Evolutionary conservation across 1,284 basidiomycete species (phyloP), one percentile per base, ranked within the genome.

Genomic region (Leccinum cinnamomeum): DNA sequence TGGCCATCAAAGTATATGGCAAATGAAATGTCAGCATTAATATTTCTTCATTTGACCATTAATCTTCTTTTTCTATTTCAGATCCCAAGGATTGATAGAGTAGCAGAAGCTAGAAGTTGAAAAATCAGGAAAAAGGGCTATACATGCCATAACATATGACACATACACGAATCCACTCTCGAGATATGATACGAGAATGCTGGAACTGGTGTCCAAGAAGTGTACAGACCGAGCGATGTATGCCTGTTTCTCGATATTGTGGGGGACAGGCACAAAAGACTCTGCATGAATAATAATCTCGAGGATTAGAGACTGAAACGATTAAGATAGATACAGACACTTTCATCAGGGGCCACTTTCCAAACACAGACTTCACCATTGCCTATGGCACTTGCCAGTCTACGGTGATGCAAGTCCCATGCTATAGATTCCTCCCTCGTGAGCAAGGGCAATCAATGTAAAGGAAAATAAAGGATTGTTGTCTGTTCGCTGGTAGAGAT

Each of bases 51-150:
- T 28, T 8, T 8, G 12, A 48, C 60, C 12, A 7, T 62, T 62
- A 0, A 3, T 25, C 28, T 58, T 62, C 41, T 62, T 62, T 12
- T 62, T 30, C 56, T 53, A 62, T 41, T 50, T 62, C 4, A 62
- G 10, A 7, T 62, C 53, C 56, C 57, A 62, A 3, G 60, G 41
- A 10, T 61, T 33, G 11, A 57, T 14, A 2, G 41, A 46, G 16
- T 41, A 54, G 7, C 60, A 61, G 33, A 30, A 51, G 0, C 60
- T 61, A 8, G 5, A 33, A 10, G 30, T 5, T 4, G 14, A 7
- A 16, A 16, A 14, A 11, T 23, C 16, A 48, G 7, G 20, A 28
- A 28, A 51, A 25, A 7, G 4, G 23, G 20, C 20, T 5, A 51
- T 16, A 16, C 3, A 18, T 23, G n/a, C n/a, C n/a, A n/a, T 23